Base-by-base conservation (phyloP, 352 stramenopile species). In the Phytophthora nicotianae region DNA sequence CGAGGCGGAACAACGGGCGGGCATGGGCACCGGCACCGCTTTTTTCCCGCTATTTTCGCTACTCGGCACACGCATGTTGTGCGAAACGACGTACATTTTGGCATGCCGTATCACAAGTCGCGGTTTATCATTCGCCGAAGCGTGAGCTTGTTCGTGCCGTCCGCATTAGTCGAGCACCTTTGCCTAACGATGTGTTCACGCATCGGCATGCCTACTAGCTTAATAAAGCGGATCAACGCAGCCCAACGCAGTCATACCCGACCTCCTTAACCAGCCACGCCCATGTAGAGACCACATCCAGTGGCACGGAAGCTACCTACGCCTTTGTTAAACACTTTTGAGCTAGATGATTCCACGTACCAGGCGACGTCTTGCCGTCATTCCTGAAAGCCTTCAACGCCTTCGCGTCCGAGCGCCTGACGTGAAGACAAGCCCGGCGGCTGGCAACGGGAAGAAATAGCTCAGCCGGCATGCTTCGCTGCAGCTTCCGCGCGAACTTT, bases 401-500 rank as follows among this genome's bases (percentile, higher is more conserved):
- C 24, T 17, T 20, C 13, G 8, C 13, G 14, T 46, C 23, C 47
- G n/a, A 58, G 37, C 24, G 17, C 24, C 14, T 11, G 24, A 55
- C 53, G 24, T 53, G 45, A 56, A 54, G 14, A 45, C 27, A 33
- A 54, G n/a, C 26, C 19, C 29, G 9, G n/a, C 37, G 40, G 51
- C 21, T 19, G 43, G 35, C 26, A 50, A 26, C 40, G 42, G 1
- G 40, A 57, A 42, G 43, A 26, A 43, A 43, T 50, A 37, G 41
- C 38, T 61, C 14, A 54, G 41, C 29, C 20, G 33, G 41, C 64
- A 33, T 21, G 20, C 43, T 52, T 62, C 46, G 20, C 20, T 21
- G 58, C 47, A 4, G 33, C 40, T 68, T 61, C 48, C 43, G n/a
- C 47, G 49, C 20, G 46, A 50, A 24, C 29, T 32, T 41, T 58